phyloP scores from a whole-genome alignment of 2,329 filamentous ascomycete genomes.

The Fusarium keratoplasticum region DNA sequence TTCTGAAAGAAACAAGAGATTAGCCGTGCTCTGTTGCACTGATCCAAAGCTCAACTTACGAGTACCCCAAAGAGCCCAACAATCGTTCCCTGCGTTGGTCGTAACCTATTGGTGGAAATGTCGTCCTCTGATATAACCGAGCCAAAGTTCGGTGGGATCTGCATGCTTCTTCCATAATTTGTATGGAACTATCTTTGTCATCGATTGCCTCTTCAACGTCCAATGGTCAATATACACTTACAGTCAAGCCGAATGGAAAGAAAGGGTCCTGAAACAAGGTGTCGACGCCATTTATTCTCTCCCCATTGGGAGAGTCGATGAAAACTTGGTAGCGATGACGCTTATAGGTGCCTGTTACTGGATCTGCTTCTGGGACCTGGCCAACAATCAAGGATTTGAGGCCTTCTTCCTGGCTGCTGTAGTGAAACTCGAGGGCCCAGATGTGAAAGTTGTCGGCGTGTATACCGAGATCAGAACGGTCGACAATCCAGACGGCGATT shows the following conservation, averaged over 20 bases:
- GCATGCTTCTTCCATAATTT: background rate
- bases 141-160: background rate
- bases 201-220: too few species aligned
- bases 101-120: background rate
- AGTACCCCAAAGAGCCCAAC: background rate
- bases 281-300: conserved; percentile 6
- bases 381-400: background rate
- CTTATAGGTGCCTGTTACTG: background rate
- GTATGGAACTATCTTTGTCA: background rate
- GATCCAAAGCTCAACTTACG: background rate
- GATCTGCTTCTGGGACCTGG: background rate
- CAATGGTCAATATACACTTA: background rate
- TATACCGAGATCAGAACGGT: background rate
- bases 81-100: background rate
- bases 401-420: background rate
- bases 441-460: background rate
- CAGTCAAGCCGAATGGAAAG: background rate
- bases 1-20: background rate
- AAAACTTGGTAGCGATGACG: background rate
- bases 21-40: background rate
- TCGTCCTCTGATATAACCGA: background rate
- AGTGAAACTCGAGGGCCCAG: conserved; percentile 12
- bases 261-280: background rate
- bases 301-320: conserved; percentile 5
- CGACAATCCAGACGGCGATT: background rate